Conservation (phyloP, 2,329 filamentous ascomycete species). For the Aspergillus sp. region DNA sequence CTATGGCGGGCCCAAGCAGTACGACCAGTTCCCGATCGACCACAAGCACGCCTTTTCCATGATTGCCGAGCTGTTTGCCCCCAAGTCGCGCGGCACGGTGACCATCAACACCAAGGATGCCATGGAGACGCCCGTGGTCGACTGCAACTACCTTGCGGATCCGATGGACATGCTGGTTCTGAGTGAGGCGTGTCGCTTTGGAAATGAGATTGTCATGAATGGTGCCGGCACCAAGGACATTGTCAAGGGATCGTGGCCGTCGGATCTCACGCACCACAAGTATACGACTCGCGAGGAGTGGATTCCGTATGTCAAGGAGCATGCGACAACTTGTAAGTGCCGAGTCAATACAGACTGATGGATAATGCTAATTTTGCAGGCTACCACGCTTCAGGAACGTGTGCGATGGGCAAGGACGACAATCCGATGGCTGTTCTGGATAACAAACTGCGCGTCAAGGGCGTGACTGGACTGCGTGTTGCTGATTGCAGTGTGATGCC, state of each 20-base stretch:
- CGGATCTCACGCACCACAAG: conserved; percentile 47
- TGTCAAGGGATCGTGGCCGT: conserved; percentile 58
- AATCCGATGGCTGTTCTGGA: conserved; percentile 51
- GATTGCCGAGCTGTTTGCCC: conserved; percentile 54
- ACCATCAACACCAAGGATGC: conserved; percentile 47
- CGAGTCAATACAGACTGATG: not conserved
- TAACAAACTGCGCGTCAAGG: conserved; percentile 48
- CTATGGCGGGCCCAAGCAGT: conserved; percentile 58
- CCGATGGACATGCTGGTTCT: conserved; percentile 56
- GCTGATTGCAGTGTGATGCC: conserved; percentile 53
- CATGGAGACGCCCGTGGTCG: conserved; percentile 50
- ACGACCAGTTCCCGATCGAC: conserved; percentile 48
- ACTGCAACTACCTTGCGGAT: conserved; percentile 55
- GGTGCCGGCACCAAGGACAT: conserved; percentile 56
- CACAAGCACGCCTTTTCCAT: conserved; percentile 55
- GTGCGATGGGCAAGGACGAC: conserved; percentile 49
- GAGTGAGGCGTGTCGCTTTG: conserved; percentile 54
- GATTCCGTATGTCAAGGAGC: conserved; percentile 52
- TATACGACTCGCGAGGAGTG: conserved; percentile 54
- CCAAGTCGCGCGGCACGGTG: conserved; percentile 54
- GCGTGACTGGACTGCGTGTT: conserved; percentile 50
- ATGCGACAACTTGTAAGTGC: conserved; percentile 56
- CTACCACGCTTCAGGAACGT: conserved; percentile 56
- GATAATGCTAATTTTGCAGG: conserved; percentile 17
- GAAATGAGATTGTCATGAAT: conserved; percentile 57